phyloP scores from a whole-genome alignment of 257 asterid genomes.

The Fraxinus pennsylvanica region DNA sequence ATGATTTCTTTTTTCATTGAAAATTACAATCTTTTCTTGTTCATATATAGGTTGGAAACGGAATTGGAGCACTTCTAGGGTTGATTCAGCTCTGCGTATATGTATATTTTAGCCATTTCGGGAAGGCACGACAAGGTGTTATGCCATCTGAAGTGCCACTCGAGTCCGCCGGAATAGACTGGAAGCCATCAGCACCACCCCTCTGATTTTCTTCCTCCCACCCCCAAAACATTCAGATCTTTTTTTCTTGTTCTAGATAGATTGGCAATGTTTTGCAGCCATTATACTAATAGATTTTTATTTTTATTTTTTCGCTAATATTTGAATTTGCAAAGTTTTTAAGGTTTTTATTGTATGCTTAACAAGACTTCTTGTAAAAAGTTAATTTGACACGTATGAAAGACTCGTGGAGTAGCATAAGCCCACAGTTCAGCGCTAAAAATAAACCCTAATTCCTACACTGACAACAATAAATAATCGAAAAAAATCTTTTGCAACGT shows the following conservation, averaged over 20 bases:
- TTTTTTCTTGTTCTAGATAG: too few relatives aligned
- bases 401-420: too few relatives aligned
- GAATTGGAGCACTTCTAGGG: slow-evolving; percentile 51
- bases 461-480: too few relatives aligned
- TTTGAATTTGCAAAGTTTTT: too few relatives aligned
- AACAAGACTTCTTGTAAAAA: too few relatives aligned
- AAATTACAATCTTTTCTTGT: neutral
- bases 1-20: neutral
- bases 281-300: too few relatives aligned
- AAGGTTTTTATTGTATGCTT: too few relatives aligned
- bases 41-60: slow-evolving; percentile 49
- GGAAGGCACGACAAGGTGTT: slow-evolving; percentile 3
- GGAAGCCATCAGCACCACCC: neutral
- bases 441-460: too few relatives aligned
- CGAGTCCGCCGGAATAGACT: neutral
- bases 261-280: neutral
- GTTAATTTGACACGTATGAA: too few relatives aligned
- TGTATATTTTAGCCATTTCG: slow-evolving; percentile 16
- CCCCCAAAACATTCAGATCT: neutral
- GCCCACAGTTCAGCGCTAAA: too few relatives aligned
- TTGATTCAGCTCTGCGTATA: slow-evolving; percentile 42
- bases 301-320: too few relatives aligned
- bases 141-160: slow-evolving; percentile 30
- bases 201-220: neutral
- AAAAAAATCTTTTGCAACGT: too few relatives aligned